These are phyloP conservation scores for Trichoderma asperellum DNA, from an alignment of 2,329 filamentous ascomycete genomes.

Conservation along the genomic window DNA sequence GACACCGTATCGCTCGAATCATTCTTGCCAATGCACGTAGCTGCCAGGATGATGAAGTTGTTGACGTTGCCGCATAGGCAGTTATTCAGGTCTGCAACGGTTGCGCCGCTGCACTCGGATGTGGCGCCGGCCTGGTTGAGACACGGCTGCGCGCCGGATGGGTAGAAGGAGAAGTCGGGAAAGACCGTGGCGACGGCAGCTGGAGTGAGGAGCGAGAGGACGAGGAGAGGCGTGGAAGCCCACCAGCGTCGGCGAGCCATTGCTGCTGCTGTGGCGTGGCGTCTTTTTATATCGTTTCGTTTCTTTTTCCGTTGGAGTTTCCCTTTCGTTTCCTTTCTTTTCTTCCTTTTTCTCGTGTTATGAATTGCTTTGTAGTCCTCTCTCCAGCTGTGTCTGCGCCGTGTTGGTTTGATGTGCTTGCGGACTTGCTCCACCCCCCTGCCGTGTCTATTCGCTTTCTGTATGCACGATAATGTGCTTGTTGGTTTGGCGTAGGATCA, in stretches of 20 bases:
- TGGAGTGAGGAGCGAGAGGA: slow-evolving; percentile 34
- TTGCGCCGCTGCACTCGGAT: slow-evolving; percentile 48
- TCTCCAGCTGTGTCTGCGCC: not conserved
- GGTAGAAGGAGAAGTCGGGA: slow-evolving; percentile 44
- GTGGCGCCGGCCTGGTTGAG: slow-evolving; percentile 46
- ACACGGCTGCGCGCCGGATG: slow-evolving; percentile 44
- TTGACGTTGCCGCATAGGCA: slow-evolving; percentile 56
- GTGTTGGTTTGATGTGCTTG: not conserved
- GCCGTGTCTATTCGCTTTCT: not conserved
- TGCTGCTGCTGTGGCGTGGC: not conserved
- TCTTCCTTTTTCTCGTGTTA: not conserved
- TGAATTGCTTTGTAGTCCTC: not conserved
- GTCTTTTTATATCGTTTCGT: not conserved
- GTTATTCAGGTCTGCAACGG: slow-evolving; percentile 47
- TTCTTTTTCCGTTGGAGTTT: not conserved
- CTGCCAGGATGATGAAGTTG: slow-evolving; percentile 53
- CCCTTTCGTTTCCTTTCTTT: not conserved
- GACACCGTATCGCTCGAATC: slow-evolving; percentile 43
- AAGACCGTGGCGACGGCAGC: slow-evolving; percentile 34
- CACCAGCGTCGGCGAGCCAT: slow-evolving; percentile 37
- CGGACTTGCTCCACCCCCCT: not conserved
- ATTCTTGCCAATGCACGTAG: slow-evolving; percentile 49
- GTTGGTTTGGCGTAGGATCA: slow-evolving; percentile 7
- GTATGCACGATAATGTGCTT: not conserved
- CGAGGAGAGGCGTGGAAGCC: slow-evolving; percentile 39